Percentiles rank a stretch among this genome's conserved stretches.
These are phyloP conservation scores for Lomentospora prolificans DNA, from an alignment of 2,329 filamentous ascomycete species.

Conservation along the genomic window DNA sequence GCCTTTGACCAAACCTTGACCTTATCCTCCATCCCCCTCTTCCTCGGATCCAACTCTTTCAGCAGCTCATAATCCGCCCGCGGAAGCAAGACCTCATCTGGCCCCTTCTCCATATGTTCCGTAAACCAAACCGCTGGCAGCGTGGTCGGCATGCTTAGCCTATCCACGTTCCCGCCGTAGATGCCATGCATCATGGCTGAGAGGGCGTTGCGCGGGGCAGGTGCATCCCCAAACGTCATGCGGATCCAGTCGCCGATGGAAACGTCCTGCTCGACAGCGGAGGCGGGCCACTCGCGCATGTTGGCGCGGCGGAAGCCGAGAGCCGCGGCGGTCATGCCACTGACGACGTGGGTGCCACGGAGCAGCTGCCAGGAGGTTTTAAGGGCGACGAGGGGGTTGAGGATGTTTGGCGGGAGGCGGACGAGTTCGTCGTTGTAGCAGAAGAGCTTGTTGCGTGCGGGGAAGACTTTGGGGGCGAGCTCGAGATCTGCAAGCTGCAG, in stretches of 20 bases:
- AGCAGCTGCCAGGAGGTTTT: constrained; percentile 4
- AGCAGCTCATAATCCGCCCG: constrained; percentile 20
- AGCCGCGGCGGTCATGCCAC: constrained; percentile 9
- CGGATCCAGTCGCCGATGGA: constrained; percentile 28
- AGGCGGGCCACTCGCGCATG: constrained; percentile 18
- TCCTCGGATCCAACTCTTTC: constrained; percentile 19
- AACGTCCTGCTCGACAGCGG: constrained; percentile 19
- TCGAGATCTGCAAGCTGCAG: constrained; percentile 27
- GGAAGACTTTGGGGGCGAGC: constrained; percentile 1
- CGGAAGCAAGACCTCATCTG: constrained; percentile 17
- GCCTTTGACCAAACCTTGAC: constrained; percentile 8
- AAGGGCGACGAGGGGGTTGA: not conserved
- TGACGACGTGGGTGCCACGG: constrained; percentile 5
- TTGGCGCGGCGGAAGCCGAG: constrained; percentile 10
- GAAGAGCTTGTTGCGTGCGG: constrained; percentile 25
- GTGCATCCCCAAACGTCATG: constrained; percentile 13
- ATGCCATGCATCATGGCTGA: constrained; percentile 80
- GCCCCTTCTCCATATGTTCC: constrained; percentile 11
- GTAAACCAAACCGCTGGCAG: constrained; percentile 32
- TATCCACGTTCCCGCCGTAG: constrained; percentile 79
- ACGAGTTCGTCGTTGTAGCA: constrained; percentile 73
- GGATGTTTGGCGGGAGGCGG: constrained; percentile 20
- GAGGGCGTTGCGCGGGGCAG: constrained; percentile 57
- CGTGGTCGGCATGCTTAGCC: constrained; percentile 62
- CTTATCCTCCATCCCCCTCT: constrained; percentile 16